A percentile compares a stretch with the other conserved stretches of the same genome.
phyloP scores from a whole-genome alignment of 192 early-diverging fungal species.

The Coemansia sp. region DNA sequence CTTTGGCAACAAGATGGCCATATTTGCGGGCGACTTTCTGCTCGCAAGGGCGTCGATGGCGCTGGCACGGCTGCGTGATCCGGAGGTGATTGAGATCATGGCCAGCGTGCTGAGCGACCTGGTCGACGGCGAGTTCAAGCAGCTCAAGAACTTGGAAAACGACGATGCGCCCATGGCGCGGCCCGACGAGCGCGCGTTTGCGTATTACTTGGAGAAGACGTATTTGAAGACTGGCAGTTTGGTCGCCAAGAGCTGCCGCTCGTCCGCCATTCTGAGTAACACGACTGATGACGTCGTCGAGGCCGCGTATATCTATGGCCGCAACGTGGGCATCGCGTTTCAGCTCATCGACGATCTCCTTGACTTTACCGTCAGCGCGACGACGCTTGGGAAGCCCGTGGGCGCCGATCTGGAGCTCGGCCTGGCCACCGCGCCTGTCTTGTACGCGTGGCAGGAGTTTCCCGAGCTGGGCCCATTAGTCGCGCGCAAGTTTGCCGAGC shows the following conservation, averaged over 20 bases:
- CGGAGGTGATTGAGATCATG: slow-evolving; percentile 91
- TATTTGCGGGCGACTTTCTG: slow-evolving; percentile 91
- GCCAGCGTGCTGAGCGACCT: slow-evolving; percentile 90
- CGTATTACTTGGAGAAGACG: slow-evolving; percentile 93
- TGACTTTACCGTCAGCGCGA: slow-evolving; percentile 75
- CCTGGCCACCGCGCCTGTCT: slow-evolving; percentile 88
- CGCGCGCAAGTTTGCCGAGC: slow-evolving; percentile 76
- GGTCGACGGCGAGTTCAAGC: slow-evolving; percentile 98
- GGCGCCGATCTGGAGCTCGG: slow-evolving; percentile 89
- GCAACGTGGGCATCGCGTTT: slow-evolving; percentile 90
- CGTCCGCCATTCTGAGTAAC: slow-evolving; percentile 83
- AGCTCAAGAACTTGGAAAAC: slow-evolving; percentile 71
- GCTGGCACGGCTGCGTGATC: slow-evolving; percentile 81
- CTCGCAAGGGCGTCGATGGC: slow-evolving; percentile 91
- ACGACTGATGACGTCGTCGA: slow-evolving; percentile 68
- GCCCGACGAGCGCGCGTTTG: slow-evolving; percentile 58
- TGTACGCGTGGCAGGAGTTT: slow-evolving; percentile 89
- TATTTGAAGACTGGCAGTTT: slow-evolving; percentile 95
- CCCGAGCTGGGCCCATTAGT: slow-evolving; percentile 82
- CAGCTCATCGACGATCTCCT: slow-evolving; percentile 93
- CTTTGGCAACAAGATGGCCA: slow-evolving; percentile 98
- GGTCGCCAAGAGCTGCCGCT: slow-evolving; percentile 89
- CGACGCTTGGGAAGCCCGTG: slow-evolving; percentile 82
- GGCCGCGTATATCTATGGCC: slow-evolving; percentile 83
- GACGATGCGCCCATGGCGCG: slow-evolving; percentile 41